Conservation (phyloP, 106 monocot genomes). For the Allium fistulosum region DNA sequence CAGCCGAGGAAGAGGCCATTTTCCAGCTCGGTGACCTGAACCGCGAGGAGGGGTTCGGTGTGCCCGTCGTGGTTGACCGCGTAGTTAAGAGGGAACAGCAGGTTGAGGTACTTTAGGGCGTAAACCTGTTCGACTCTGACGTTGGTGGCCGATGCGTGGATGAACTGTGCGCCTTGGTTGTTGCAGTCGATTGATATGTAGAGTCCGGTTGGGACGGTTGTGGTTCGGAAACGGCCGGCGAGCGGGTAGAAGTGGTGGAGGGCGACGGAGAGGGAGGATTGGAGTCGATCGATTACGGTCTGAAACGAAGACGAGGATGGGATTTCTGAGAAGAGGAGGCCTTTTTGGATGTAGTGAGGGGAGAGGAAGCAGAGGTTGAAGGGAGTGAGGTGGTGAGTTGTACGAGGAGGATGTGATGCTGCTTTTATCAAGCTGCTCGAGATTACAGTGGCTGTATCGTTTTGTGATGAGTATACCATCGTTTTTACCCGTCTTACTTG, state of each 20-base stretch:
- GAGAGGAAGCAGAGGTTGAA: slow-evolving; percentile 51
- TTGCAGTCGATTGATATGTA: slow-evolving; percentile 41
- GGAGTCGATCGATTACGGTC: slow-evolving; percentile 31
- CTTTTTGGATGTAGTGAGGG: slow-evolving; percentile 63
- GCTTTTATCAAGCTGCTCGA: slow-evolving; percentile 3
- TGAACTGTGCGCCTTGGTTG: slow-evolving; percentile 49
- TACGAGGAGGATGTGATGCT: neutral
- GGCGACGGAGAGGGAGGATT: slow-evolving; percentile 35
- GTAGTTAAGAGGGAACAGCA: slow-evolving; percentile 34
- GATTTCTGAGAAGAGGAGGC: slow-evolving; percentile 54
- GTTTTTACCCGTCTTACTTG: too few species aligned
- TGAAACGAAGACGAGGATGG: slow-evolving; percentile 8
- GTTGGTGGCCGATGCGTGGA: slow-evolving; percentile 33
- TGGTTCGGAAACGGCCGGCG: slow-evolving; percentile 49
- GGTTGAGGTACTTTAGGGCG: slow-evolving; percentile 7
- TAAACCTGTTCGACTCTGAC: slow-evolving; percentile 35
- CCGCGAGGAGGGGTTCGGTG: slow-evolving; percentile 24
- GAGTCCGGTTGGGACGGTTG: slow-evolving; percentile 11
- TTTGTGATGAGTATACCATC: too few species aligned
- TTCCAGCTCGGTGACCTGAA: slow-evolving; percentile 50
- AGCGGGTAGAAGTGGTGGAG: slow-evolving; percentile 68
- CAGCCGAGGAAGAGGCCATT: slow-evolving; percentile 38
- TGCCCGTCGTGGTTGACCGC: slow-evolving; percentile 47
- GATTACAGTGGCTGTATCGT: neutral
- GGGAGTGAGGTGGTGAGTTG: slow-evolving; percentile 21